These are phyloP conservation scores for Teratosphaeria pseudoeucalypti DNA, from an alignment of 2,329 filamentous ascomycete genomes.

Conservation along the genomic window DNA sequence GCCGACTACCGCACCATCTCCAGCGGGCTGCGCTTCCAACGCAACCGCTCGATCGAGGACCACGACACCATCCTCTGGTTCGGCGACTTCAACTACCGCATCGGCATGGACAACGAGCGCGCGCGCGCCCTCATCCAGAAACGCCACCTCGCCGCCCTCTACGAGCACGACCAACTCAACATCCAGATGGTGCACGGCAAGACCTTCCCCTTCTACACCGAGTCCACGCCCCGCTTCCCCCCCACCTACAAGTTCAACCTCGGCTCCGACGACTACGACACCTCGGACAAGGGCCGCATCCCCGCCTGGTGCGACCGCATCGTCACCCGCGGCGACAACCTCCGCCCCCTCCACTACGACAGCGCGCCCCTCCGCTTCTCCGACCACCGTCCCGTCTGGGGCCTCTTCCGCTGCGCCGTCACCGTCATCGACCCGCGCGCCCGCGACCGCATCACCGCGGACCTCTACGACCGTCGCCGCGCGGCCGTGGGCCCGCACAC, in stretches of 20 bases:
- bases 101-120: slow-evolving; percentile 70
- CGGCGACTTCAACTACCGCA: slow-evolving; percentile 96
- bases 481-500: slow-evolving; percentile 55
- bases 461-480: slow-evolving; percentile 61
- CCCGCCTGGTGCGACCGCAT: slow-evolving; percentile 97
- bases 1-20: slow-evolving; percentile 85
- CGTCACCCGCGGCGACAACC: slow-evolving; percentile 70
- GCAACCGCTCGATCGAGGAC: slow-evolving; percentile 82
- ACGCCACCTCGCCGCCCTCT: slow-evolving; percentile 65
- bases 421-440: slow-evolving; percentile 65
- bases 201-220: slow-evolving; percentile 84
- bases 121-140: slow-evolving; percentile 64
- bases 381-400: slow-evolving; percentile 92
- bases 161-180: slow-evolving; percentile 92
- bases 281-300: slow-evolving; percentile 87
- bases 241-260: slow-evolving; percentile 96
- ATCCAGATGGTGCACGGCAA: slow-evolving; percentile 91
- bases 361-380: slow-evolving; percentile 78
- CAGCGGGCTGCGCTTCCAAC: slow-evolving; percentile 77
- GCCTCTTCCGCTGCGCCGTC: slow-evolving; percentile 74
- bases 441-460: slow-evolving; percentile 61
- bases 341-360: slow-evolving; percentile 75
- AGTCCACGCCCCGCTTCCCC: slow-evolving; percentile 75
- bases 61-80: slow-evolving; percentile 90
- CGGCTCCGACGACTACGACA: slow-evolving; percentile 80